phyloP scores from a whole-genome alignment of 1,139 yeast species.

The Torulaspora pretoriensis region DNA sequence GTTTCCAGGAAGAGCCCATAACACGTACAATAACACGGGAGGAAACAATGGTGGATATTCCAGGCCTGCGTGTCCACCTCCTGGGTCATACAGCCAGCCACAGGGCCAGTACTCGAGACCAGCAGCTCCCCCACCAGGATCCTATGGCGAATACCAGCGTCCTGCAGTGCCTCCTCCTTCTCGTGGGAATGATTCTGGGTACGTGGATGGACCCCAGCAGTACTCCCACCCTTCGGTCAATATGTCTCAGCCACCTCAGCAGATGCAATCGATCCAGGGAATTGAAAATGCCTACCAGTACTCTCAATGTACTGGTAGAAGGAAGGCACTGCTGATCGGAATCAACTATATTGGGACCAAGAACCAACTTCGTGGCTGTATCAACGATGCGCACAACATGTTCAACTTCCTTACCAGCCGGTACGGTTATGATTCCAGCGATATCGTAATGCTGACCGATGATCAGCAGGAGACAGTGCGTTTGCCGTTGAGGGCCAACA shows the following conservation, averaged over 20 bases:
- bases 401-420: conserved; percentile 49
- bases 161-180: conserved; percentile 8
- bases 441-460: conserved; percentile 81
- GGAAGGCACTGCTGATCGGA: conserved; percentile 82
- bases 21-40: conserved; percentile 26
- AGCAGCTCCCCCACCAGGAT: conserved; percentile 19
- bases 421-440: conserved; percentile 68
- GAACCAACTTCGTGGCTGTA: conserved; percentile 76
- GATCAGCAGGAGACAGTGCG: conserved; percentile 57
- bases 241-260: conserved; percentile 28
- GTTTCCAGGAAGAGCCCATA: conserved; percentile 33
- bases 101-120: conserved; percentile 22
- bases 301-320: conserved; percentile 69
- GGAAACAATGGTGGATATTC: conserved; percentile 17
- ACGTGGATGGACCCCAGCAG: conserved; percentile 13
- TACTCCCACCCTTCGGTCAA: conserved; percentile 16
- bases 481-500: conserved; percentile 74
- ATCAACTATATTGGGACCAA: conserved; percentile 78
- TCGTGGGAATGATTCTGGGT: conserved; percentile 1
- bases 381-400: conserved; percentile 73
- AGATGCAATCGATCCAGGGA: conserved; percentile 25
- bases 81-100: conserved; percentile 4
- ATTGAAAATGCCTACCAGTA: conserved; percentile 48
- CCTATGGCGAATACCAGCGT: conserved; percentile 7
- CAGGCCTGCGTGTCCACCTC: conserved; percentile 26